Evolutionary conservation across 768 basidiomycete genomes (phyloP).

Genomic region (Phaeotremella fagi): DNA sequence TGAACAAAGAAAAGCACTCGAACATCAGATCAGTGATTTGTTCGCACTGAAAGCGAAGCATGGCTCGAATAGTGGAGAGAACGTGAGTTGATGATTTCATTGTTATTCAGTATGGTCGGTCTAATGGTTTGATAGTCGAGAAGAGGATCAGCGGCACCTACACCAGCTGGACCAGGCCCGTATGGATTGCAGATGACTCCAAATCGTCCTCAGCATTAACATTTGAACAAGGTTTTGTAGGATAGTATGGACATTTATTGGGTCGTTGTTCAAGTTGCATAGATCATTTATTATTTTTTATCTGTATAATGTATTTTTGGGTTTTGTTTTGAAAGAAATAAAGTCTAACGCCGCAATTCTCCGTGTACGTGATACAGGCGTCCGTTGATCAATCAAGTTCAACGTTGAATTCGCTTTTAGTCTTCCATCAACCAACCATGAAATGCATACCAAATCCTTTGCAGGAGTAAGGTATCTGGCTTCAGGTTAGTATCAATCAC

Average conservation of each 20-base stretch:
- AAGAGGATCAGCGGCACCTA: slow-evolving; percentile 5
- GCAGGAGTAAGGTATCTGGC: no score
- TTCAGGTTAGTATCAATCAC: no score
- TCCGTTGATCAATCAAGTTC: no score
- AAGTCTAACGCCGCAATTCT: no score
- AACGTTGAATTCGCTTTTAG: no score
- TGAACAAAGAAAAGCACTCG: slow-evolving; percentile 44
- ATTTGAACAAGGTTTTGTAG: no score
- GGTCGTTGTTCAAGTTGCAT: not conserved
- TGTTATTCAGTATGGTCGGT: not conserved
- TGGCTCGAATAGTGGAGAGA: slow-evolving; percentile 14
- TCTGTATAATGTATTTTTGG: not conserved
- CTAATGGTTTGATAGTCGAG: slow-evolving; percentile 5
- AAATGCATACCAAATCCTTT: no score
- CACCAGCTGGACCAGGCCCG: not conserved
- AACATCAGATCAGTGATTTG: slow-evolving; percentile 45
- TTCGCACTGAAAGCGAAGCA: slow-evolving; percentile 47
- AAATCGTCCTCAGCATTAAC: no score
- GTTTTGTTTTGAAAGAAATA: no score
- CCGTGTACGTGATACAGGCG: no score
- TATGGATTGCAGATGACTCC: not conserved
- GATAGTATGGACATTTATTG: no score
- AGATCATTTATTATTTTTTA: not conserved
- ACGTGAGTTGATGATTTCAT: slow-evolving; percentile 35
- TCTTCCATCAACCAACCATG: no score